Evolutionary conservation across 2,329 filamentous ascomycete species (phyloP).

Genomic region (Aspergillus hiratsukae): DNA sequence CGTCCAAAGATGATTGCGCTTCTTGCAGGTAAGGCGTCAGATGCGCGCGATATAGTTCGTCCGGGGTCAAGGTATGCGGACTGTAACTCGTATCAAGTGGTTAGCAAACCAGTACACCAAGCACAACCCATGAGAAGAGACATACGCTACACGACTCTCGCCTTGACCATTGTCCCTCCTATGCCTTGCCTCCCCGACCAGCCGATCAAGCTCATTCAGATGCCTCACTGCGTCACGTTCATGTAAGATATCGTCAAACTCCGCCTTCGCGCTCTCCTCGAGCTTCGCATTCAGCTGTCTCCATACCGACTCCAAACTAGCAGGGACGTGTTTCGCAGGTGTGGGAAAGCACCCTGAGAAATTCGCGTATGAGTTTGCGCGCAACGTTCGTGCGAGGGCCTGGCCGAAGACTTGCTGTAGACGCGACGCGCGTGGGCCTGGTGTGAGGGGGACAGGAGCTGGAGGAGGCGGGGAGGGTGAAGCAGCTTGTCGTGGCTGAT

Average conservation of each 20-base stretch:
- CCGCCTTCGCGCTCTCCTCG: conserved; percentile 52
- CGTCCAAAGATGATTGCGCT: conserved; percentile 46
- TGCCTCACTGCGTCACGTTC: conserved; percentile 54
- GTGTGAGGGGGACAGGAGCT: conserved; percentile 51
- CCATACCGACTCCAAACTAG: conserved; percentile 54
- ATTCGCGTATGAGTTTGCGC: conserved; percentile 57
- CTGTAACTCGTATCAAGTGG: conserved; percentile 27
- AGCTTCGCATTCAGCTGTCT: conserved; percentile 56
- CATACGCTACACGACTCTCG: conserved; percentile 45
- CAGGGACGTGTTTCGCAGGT: conserved; percentile 53
- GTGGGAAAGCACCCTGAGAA: conserved; percentile 63
- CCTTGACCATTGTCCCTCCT: conserved; percentile 44
- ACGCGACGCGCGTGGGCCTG: conserved; percentile 56
- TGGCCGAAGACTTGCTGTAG: conserved; percentile 58
- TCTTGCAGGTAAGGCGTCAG: conserved; percentile 53
- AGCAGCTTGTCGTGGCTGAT: conserved; percentile 13
- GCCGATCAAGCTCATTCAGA: conserved; percentile 57
- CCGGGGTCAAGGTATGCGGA: conserved; percentile 55
- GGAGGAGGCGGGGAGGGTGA: conserved; percentile 50
- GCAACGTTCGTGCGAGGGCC: conserved; percentile 56
- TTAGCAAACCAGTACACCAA: neutral
- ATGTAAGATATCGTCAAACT: conserved; percentile 58
- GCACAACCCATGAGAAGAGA: conserved; percentile 13
- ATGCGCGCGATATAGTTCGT: conserved; percentile 56
- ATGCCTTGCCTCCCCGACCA: conserved; percentile 55